Base-by-base conservation (phyloP, 441 rosid genomes). In the Syzygium syzygioides region DNA sequence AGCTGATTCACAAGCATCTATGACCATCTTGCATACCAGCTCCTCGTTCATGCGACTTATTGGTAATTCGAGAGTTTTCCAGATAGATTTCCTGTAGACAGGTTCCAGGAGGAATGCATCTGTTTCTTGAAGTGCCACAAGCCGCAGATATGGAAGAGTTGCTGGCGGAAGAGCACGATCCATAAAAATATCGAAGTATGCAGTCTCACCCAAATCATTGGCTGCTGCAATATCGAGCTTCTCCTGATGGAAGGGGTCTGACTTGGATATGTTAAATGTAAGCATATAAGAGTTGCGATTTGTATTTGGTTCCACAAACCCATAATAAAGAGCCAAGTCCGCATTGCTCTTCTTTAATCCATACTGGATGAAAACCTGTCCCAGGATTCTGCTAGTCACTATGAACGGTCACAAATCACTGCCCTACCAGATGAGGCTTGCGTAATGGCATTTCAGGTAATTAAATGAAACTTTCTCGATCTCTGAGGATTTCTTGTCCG, bases 91-190 rank as follows among this genome's bases (percentile, higher is more conserved):
- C 83, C 93, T 94, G 89, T 96, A 94, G 90, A 95, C 91, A 86
- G 99, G 96, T 88, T 96, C 99, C 93, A 98, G 62, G 88, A 97
- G 96, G 93, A 96, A 97, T 88, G 97, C 98, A 91, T 96, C 99
- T 17, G 96, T 84, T 66, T 97, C 98, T 23, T 97, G 95, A 79
- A 97, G 95, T 41, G 98, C 98, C 60, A 95, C 95, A 85, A 96
- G 94, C 34, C 99, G 93, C 80, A 96, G 89, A 91, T 94, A 96
- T 68, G 95, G 97, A 91, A 96, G 94, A 96, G 96, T 88, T 89
- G 92, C 83, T 23, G 94, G 93, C 19, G 98, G 99, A 91, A 97
- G 97, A 89, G 96, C 87, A 87, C 88, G 88, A 85, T 95, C 98
- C 89, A 94, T 89, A 88, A 95, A 91, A 53, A 96, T 92, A 90